Percentiles rank a stretch among this genome's conserved stretches.
phyloP scores from a whole-genome alignment of 108 stramenopile species.

The Skeletonema tropicum region DNA sequence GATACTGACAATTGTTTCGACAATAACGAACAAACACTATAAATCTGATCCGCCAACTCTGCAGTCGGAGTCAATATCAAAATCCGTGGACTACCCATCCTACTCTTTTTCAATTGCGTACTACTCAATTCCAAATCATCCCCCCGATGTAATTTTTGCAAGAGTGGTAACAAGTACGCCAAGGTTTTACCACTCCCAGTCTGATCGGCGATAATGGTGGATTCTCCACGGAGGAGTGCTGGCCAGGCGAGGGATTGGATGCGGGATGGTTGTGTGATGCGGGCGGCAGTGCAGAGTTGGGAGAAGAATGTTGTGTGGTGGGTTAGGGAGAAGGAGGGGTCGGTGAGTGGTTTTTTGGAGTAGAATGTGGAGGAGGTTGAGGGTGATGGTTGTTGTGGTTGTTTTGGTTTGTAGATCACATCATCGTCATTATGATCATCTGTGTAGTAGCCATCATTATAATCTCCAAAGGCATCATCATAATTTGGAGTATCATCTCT shows the following conservation, averaged over 20 bases:
- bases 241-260: conserved; percentile 89
- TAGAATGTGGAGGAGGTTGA: conserved; percentile 68
- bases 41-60: conserved; percentile 91
- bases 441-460: not conserved
- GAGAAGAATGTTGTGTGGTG: conserved; percentile 31
- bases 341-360: conserved; percentile 66
- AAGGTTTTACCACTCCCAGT: conserved; percentile 94
- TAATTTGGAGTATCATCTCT: not conserved
- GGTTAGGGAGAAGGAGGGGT: conserved; percentile 55
- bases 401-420: not conserved
- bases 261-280: conserved; percentile 69
- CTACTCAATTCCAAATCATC: not conserved
- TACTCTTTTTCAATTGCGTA: conserved; percentile 16
- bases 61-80: conserved; percentile 90
- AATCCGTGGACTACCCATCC: conserved; percentile 60
- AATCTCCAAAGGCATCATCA: conserved; percentile 33
- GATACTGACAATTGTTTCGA: conserved; percentile 37
- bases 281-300: conserved; percentile 61
- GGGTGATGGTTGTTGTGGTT: not conserved
- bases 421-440: conserved; percentile 8
- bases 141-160: conserved; percentile 50
- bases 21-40: conserved; percentile 63
- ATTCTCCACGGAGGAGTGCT: conserved; percentile 55
- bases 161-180: conserved; percentile 87
- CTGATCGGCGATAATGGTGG: conserved; percentile 92